phyloP scores from a whole-genome alignment of 306 rosid species.

The Acacia confusa region DNA sequence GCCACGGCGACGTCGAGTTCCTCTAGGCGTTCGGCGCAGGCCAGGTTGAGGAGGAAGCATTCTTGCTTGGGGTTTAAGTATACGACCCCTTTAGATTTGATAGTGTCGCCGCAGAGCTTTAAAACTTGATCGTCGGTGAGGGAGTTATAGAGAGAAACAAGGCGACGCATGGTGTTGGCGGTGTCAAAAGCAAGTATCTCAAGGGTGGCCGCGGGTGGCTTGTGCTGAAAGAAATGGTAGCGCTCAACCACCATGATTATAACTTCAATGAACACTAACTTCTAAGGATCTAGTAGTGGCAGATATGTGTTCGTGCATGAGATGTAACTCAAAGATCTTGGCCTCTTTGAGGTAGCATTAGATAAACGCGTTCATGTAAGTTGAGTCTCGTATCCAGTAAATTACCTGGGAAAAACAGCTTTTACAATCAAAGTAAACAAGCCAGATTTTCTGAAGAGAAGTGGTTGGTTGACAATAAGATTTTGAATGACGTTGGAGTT shows the following conservation, averaged over 20 bases:
- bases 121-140: constrained; percentile 49
- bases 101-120: constrained; percentile 33
- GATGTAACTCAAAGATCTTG: not conserved
- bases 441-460: not conserved
- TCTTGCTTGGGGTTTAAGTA: constrained; percentile 54
- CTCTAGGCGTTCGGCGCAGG: constrained; percentile 60
- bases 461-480: too few species aligned
- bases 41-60: constrained; percentile 59
- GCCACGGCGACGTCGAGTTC: constrained; percentile 55
- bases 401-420: too few species aligned
- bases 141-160: constrained; percentile 58
- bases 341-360: too few species aligned
- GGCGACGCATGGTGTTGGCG: constrained; percentile 64
- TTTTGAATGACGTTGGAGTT: not conserved
- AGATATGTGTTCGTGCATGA: not conserved
- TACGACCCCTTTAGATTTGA: constrained; percentile 45
- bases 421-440: too few species aligned
- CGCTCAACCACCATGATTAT: constrained; percentile 35
- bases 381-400: too few species aligned
- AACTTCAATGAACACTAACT: not conserved
- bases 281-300: not conserved
- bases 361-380: too few species aligned
- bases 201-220: constrained; percentile 36
- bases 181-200: constrained; percentile 66
- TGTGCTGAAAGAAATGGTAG: constrained; percentile 36